Conservation (phyloP, 192 early-diverging fungal genomes). For the Piromyces sp. region DNA sequence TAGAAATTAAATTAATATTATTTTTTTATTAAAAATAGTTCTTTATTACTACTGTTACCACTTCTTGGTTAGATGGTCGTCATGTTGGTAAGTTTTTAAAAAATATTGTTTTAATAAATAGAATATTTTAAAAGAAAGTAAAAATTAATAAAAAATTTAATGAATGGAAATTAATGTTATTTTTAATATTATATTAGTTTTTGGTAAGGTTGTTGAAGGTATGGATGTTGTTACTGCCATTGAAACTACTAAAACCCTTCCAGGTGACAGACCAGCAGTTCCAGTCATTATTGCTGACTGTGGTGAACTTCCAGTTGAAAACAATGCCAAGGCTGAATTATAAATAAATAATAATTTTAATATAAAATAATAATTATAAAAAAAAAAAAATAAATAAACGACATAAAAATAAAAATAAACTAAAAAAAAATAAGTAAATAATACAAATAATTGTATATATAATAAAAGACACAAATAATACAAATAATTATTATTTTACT, state of each 20-base stretch:
- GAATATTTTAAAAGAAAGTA: no score
- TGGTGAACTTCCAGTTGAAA: constrained; percentile 21
- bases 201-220: constrained; percentile 34
- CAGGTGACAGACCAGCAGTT: constrained; percentile 33
- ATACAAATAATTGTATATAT: no score
- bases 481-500: no score
- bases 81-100: constrained; percentile 17
- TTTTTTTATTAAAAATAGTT: constrained; percentile 11
- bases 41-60: constrained; percentile 32
- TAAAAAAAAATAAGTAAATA: no score
- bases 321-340: constrained; percentile 9
- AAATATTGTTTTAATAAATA: no score
- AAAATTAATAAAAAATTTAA: no score
- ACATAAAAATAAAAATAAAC: background rate
- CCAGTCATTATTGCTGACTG: constrained; percentile 27
- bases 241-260: background rate
- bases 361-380: background rate
- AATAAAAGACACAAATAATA: no score
- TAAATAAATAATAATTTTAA: background rate
- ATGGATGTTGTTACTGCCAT: constrained; percentile 22
- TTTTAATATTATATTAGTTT: constrained; percentile 4
- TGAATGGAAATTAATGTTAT: no score
- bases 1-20: no score
- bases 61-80: constrained; percentile 32
- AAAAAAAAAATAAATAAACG: background rate